Percentiles rank a stretch among this genome's conserved stretches.
Conservation (phyloP, 176 grass and related monocot species). For the Oryza meyeriana region DNA sequence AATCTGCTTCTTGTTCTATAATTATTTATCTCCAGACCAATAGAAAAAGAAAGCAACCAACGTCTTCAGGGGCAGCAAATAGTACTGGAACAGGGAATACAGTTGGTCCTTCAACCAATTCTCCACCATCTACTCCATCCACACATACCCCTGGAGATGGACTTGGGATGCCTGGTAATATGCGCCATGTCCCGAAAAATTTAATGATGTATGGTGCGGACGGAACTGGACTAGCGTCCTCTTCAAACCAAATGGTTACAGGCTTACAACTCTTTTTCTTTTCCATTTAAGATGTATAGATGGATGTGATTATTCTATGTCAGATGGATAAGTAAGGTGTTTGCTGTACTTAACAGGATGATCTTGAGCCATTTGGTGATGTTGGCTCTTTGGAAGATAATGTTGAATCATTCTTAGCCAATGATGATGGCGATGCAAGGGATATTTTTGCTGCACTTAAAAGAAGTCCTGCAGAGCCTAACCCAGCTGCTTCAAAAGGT, state of each 20-base stretch:
- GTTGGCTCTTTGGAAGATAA: constrained; percentile 93
- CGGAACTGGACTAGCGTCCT: constrained; percentile 81
- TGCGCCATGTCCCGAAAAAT: constrained; percentile 70
- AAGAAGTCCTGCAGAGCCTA: constrained; percentile 62
- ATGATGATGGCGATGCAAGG: constrained; percentile 81
- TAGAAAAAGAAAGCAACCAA: constrained; percentile 94
- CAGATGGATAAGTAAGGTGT: constrained; percentile 18
- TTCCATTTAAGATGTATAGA: constrained; percentile 24
- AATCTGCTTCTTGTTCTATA: neutral
- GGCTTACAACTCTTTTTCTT: constrained; percentile 11
- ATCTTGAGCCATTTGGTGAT: constrained; percentile 90
- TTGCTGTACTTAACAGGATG: constrained; percentile 63
- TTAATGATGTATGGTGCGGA: constrained; percentile 91
- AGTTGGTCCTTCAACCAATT: constrained; percentile 73
- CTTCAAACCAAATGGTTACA: constrained; percentile 98
- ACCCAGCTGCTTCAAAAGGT: constrained; percentile 70
- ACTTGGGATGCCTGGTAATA: constrained; percentile 63
- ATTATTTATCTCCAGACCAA: constrained; percentile 53
- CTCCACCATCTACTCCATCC: constrained; percentile 90
- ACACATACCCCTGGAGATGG: constrained; percentile 81
- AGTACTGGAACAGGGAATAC: constrained; percentile 97
- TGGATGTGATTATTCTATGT: constrained; percentile 14
- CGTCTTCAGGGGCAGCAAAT: constrained; percentile 92
- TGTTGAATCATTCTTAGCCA: constrained; percentile 95
- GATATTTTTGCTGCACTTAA: constrained; percentile 93